These are phyloP conservation scores for Fusarium sp. DNA, from an alignment of 2,329 filamentous ascomycete genomes.

Conservation along the genomic window DNA sequence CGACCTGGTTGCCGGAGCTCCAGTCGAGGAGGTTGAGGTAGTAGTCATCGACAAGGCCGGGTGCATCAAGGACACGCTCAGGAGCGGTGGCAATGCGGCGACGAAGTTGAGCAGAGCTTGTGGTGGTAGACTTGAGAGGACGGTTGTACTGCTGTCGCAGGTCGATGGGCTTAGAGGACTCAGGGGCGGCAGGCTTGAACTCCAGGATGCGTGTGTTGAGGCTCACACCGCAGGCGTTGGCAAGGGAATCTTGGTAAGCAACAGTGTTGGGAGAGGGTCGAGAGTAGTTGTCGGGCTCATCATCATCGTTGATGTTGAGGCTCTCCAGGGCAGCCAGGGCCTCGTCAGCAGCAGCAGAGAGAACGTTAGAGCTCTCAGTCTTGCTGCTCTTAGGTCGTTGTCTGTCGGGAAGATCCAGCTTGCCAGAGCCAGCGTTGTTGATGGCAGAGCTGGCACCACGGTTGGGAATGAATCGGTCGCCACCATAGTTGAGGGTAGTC, in stretches of 20 bases:
- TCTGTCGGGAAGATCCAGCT: conserved; percentile 79
- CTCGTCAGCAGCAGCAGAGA: conserved; percentile 84
- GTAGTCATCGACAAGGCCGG: conserved; percentile 96
- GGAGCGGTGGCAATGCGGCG: conserved; percentile 94
- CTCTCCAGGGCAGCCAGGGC: conserved; percentile 82
- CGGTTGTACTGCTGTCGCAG: conserved; percentile 98
- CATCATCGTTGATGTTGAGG: conserved; percentile 79
- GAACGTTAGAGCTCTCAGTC: conserved; percentile 77
- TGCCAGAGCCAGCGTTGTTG: conserved; percentile 81
- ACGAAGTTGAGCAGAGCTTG: conserved; percentile 84
- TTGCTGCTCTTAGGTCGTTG: conserved; percentile 78
- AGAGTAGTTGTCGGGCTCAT: conserved; percentile 75
- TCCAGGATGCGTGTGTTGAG: conserved; percentile 95
- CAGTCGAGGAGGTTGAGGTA: conserved; percentile 99
- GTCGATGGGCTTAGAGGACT: conserved; percentile 98
- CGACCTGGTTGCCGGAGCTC: conserved; percentile 97
- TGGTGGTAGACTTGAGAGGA: conserved; percentile 81
- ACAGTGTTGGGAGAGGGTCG: conserved; percentile 88
- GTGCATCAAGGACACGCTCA: conserved; percentile 95
- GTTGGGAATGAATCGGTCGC: conserved; percentile 97
- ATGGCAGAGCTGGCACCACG: conserved; percentile 90
- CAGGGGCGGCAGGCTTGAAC: conserved; percentile 97
- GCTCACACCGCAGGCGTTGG: conserved; percentile 90
- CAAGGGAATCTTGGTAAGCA: conserved; percentile 92
- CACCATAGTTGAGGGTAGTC: conserved; percentile 82